Base-by-base conservation (phyloP, 2,329 filamentous ascomycete genomes). In the Pezicula radicicola region DNA sequence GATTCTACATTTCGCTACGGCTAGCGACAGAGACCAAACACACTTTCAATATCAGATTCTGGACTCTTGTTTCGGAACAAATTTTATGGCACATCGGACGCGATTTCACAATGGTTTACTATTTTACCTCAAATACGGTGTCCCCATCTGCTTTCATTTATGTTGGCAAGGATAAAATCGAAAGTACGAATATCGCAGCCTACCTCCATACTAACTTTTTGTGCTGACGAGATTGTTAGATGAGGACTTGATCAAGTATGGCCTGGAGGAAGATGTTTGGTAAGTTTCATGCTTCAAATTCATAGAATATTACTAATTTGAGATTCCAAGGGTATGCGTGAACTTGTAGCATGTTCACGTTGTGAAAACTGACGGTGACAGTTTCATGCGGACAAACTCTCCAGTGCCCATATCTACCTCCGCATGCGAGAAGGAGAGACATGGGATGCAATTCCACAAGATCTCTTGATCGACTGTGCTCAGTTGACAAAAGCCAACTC, bases 401-500 rank as follows among this genome's bases (percentile, higher is more conserved):
- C 92, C 40, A 95, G 89, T 62, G 94, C 94, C 2, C 94, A 99
- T 72, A 91, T 99, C 63, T 99, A 99, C 72, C 83, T 99, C 33
- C 88, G 94, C 33, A 79, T 97, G 60, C 78, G 76, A 15, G 85
- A 93, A 41, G 87, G 84, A 52, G 84, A 94, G 60, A 77, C 81
- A 39, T 99, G 94, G 94, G 91, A 97, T 47, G 72, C 78, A 41
- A 90, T 99, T 53, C 85, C 89, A 0, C 67, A 83, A 55, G 81
- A 83, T 3, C 78, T 99, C 27, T 68, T 99, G 54, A 82, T 79
- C 59, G 94, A 99, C 71, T 91, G 94, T 63, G 94, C 89, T n/a
- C 94, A 99, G 71, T 78, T 99, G 63, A 99, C 94, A 52, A 99
- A 99, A 74, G 94, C 94, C 56, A 99, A 99, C 74, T 97, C 91